These are phyloP conservation scores for Cyberlindnera lachancei DNA, from an alignment of 805 yeast species.

Conservation along the genomic window DNA sequence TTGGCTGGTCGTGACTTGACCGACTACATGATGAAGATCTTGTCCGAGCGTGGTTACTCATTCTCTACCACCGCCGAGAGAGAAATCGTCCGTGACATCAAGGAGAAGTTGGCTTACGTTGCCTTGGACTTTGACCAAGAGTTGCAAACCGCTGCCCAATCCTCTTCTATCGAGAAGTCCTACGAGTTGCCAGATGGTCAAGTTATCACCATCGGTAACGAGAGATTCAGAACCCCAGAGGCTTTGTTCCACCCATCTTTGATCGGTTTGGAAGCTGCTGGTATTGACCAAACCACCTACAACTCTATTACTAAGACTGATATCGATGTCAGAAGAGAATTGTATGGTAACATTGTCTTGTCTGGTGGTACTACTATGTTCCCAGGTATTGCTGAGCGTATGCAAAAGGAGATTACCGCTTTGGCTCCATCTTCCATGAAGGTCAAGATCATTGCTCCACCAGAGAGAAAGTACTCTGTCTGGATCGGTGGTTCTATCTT, in stretches of 20 bases:
- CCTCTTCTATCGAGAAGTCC: constrained; percentile 96
- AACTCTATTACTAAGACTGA: constrained; percentile 92
- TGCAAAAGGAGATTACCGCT: constrained; percentile 99
- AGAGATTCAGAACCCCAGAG: constrained; percentile 99
- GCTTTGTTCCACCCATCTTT: constrained; percentile 98
- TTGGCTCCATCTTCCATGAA: constrained; percentile 99
- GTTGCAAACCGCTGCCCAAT: constrained; percentile 98
- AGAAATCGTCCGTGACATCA: constrained; percentile 84
- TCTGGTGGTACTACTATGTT: constrained; percentile 99
- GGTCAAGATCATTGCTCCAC: constrained; percentile 99
- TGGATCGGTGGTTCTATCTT: constrained; percentile 99
- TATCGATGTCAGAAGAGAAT: constrained; percentile 97
- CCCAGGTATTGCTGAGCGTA: constrained; percentile 99
- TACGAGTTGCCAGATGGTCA: constrained; percentile 99
- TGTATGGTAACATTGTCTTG: constrained; percentile 98
- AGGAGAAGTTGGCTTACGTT: constrained; percentile 98
- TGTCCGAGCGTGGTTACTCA: constrained; percentile 97
- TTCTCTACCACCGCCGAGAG: constrained; percentile 99
- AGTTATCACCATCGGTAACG: constrained; percentile 98
- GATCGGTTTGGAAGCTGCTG: constrained; percentile 87
- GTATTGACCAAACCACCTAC: constrained; percentile 91
- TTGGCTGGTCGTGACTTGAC: constrained; percentile 99
- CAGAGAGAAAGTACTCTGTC: constrained; percentile 98
- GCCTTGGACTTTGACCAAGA: constrained; percentile 99
- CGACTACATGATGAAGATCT: constrained; percentile 97